Evolutionary conservation across 306 rosid genomes (phyloP).

Genomic region (Malus orientalis): DNA sequence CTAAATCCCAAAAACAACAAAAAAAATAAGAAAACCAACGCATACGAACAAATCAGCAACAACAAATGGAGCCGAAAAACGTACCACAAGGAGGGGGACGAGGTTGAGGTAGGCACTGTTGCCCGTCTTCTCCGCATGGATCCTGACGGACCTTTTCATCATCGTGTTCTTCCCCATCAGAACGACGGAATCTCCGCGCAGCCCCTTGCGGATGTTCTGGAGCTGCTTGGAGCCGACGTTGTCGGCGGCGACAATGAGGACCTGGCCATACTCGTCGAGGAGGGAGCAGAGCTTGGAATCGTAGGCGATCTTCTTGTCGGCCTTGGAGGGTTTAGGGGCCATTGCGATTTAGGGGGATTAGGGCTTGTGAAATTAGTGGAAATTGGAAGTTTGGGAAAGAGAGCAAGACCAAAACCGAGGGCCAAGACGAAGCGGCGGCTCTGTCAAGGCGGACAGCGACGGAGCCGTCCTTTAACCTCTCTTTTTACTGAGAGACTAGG

Average conservation of each 20-base stretch:
- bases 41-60: rapidly evolving
- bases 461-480: slow-evolving; percentile 71
- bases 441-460: slow-evolving; percentile 71
- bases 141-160: slow-evolving; percentile 81
- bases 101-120: slow-evolving; percentile 56
- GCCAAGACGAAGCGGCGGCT: slow-evolving; percentile 54
- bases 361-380: not conserved
- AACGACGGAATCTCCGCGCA: slow-evolving; percentile 76
- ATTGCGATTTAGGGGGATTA: not conserved
- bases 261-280: slow-evolving; percentile 61
- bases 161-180: slow-evolving; percentile 98
- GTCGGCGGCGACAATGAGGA: slow-evolving; percentile 76
- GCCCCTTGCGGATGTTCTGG: slow-evolving; percentile 69
- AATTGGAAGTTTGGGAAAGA: not conserved
- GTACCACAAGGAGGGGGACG: slow-evolving; percentile 71
- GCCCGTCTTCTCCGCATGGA: slow-evolving; percentile 66
- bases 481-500: not conserved
- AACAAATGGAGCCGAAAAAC: not conserved
- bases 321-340: slow-evolving; percentile 53
- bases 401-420: slow-evolving; percentile 43
- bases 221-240: slow-evolving; percentile 90
- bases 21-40: not conserved
- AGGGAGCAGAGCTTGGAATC: slow-evolving; percentile 68
- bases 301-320: slow-evolving; percentile 70
- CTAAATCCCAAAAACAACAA: slow-evolving; percentile 12